Conservation (phyloP, 495 filamentous ascomycete species). For the Opeltia flavorubescens region DNA sequence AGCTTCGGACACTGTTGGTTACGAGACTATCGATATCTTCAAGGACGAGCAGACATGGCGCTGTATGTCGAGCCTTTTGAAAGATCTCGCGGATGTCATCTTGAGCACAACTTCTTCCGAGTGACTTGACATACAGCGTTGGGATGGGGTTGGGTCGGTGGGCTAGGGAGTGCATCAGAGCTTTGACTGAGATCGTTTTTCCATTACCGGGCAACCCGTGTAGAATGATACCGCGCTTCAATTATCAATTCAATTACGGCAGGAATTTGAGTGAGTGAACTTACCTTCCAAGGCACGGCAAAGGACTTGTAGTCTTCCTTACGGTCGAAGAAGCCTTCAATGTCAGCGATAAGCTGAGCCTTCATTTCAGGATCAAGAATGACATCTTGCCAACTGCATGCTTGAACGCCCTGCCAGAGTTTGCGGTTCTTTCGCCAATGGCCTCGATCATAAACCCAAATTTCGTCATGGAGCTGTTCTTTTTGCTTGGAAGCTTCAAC, state of each 20-base stretch:
- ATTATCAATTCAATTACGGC: background rate
- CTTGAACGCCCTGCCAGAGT: constrained; percentile 24
- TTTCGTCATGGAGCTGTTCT: constrained; percentile 29
- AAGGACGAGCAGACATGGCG: constrained; percentile 37
- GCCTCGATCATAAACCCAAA: constrained; percentile 47
- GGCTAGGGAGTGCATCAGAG: constrained; percentile 43
- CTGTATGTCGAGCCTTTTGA: constrained; percentile 26
- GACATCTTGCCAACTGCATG: constrained; percentile 29
- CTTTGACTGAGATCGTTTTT: constrained; percentile 60
- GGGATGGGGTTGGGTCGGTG: constrained; percentile 25
- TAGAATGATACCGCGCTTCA: constrained; percentile 27
- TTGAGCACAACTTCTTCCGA: constrained; percentile 16
- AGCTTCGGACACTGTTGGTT: constrained; percentile 34
- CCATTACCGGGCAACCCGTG: constrained; percentile 43
- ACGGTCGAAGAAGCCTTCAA: constrained; percentile 31
- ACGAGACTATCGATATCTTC: constrained; percentile 56
- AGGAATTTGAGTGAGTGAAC: background rate
- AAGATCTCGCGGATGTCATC: constrained; percentile 34
- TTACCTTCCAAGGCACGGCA: constrained; percentile 29
- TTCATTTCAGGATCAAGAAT: constrained; percentile 32
- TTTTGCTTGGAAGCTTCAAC: background rate
- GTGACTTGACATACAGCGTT: constrained; percentile 40
- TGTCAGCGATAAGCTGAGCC: constrained; percentile 22
- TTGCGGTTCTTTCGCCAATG: constrained; percentile 19
- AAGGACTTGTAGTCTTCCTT: constrained; percentile 28